These are phyloP conservation scores for Komagataella kurtzmanii DNA, from an alignment of 805 yeast genomes.

Conservation along the genomic window DNA sequence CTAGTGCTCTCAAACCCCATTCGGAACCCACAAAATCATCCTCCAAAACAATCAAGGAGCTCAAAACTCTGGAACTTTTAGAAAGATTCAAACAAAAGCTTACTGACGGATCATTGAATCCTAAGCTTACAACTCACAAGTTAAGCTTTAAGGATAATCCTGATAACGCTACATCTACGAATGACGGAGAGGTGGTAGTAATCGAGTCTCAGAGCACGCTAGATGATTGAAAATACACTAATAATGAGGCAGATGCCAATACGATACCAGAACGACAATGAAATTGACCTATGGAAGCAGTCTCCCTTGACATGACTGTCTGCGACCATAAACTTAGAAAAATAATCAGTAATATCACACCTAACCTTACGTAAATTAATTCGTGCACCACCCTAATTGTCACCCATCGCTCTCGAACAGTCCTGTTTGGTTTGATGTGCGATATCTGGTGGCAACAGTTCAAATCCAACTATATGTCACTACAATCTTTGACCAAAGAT, in stretches of 20 bases:
- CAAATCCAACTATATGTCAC: constrained; percentile 26
- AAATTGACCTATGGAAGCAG: too few relatives aligned
- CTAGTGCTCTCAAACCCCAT: not conserved
- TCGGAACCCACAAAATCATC: not conserved
- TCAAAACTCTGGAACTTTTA: not conserved
- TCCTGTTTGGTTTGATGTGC: not conserved
- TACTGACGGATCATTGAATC: not conserved
- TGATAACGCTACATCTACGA: not conserved
- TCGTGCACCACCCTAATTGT: not conserved
- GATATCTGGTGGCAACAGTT: not conserved
- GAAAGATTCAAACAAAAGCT: not conserved
- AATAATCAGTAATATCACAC: not conserved
- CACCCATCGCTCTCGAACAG: not conserved
- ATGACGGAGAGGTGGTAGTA: not conserved
- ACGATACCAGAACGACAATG: too few relatives aligned
- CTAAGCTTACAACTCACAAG: not conserved
- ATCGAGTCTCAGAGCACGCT: not conserved
- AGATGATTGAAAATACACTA: not conserved
- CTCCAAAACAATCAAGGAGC: not conserved
- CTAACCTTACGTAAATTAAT: not conserved
- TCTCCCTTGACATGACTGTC: not conserved
- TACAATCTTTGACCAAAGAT: constrained; percentile 58
- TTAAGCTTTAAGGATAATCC: not conserved
- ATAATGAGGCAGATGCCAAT: not conserved
- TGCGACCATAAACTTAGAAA: not conserved